These are phyloP conservation scores for Psilocybe mexicana DNA, from an alignment of 1,284 basidiomycete genomes.

Conservation along the genomic window DNA sequence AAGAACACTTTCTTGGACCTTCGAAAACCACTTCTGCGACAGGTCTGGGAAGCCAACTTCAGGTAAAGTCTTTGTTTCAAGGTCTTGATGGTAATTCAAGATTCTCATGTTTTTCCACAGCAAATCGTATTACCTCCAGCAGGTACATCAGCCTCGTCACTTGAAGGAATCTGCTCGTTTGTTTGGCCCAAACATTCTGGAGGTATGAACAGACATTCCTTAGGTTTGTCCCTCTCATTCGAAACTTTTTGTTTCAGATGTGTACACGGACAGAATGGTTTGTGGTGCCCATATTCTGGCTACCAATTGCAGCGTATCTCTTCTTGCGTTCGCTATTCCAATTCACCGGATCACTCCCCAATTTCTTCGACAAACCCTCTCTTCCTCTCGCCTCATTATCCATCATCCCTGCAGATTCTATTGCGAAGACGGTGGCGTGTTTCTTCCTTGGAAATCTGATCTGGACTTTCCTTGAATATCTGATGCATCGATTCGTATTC, in stretches of 20 bases:
- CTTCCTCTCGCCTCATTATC: constrained; percentile 52
- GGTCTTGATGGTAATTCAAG: constrained; percentile 1
- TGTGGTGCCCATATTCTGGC: constrained; percentile 91
- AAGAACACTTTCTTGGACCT: constrained; percentile 95
- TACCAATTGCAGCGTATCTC: constrained; percentile 84
- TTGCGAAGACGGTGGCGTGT: constrained; percentile 57
- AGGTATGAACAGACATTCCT: constrained; percentile 47
- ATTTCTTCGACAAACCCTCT: constrained; percentile 53
- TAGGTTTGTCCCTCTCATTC: constrained; percentile 1
- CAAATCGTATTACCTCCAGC: constrained; percentile 95
- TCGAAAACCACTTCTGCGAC: constrained; percentile 79
- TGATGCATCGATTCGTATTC: constrained; percentile 97
- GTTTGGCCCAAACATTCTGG: constrained; percentile 83
- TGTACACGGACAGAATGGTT: constrained; percentile 94
- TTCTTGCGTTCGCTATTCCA: constrained; percentile 81
- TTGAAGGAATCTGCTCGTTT: constrained; percentile 84
- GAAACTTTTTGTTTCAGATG: constrained; percentile 43
- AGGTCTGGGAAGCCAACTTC: constrained; percentile 85
- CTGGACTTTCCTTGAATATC: constrained; percentile 96
- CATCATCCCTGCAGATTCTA: constrained; percentile 46
- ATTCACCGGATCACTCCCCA: constrained; percentile 69
- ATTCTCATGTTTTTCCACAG: constrained; percentile 36
- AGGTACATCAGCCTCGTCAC: constrained; percentile 96
- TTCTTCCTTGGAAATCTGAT: constrained; percentile 84
- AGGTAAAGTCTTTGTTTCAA: constrained; percentile 40